Percentiles rank a stretch among this genome's conserved stretches.
phyloP scores from a whole-genome alignment of 2,329 filamentous ascomycete genomes.

The Sporothrix schenckii region DNA sequence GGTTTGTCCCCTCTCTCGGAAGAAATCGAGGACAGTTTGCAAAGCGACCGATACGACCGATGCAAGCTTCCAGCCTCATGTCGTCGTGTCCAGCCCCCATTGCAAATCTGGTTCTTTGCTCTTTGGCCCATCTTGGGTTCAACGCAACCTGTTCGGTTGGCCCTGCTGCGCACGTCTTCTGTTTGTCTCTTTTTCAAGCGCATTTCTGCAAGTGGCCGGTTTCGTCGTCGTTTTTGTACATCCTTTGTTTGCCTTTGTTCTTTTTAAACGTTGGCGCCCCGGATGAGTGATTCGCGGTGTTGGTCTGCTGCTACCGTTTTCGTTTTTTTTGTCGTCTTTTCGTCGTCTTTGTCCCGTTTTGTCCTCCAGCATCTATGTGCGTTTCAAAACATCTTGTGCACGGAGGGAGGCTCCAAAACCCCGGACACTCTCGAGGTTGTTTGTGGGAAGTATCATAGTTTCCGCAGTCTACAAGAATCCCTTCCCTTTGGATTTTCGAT shows the following conservation, averaged over 20 bases:
- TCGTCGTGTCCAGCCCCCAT: too few relatives aligned
- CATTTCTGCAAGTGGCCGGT: background rate
- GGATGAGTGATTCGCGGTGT: too few relatives aligned
- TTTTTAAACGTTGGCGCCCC: background rate
- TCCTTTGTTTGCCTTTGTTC: background rate
- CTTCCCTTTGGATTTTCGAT: background rate
- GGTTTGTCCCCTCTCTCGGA: background rate
- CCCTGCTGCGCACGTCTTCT: background rate
- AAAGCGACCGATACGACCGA: background rate
- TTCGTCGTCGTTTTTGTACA: background rate
- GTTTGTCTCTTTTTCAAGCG: too few relatives aligned
- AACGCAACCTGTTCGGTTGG: conserved; percentile 4
- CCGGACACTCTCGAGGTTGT: too few relatives aligned
- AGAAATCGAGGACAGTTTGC: background rate
- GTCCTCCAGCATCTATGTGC: background rate
- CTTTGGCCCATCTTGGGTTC: background rate
- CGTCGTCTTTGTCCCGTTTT: background rate
- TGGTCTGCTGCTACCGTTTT: background rate
- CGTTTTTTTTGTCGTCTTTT: background rate
- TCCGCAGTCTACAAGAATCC: too few relatives aligned
- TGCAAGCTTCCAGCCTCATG: background rate
- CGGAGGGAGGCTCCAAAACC: background rate
- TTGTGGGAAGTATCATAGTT: background rate
- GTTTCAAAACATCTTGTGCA: background rate
- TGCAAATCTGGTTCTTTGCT: background rate